Evolutionary conservation across 306 rosid genomes (phyloP).

Genomic region (Malus sylvestris): DNA sequence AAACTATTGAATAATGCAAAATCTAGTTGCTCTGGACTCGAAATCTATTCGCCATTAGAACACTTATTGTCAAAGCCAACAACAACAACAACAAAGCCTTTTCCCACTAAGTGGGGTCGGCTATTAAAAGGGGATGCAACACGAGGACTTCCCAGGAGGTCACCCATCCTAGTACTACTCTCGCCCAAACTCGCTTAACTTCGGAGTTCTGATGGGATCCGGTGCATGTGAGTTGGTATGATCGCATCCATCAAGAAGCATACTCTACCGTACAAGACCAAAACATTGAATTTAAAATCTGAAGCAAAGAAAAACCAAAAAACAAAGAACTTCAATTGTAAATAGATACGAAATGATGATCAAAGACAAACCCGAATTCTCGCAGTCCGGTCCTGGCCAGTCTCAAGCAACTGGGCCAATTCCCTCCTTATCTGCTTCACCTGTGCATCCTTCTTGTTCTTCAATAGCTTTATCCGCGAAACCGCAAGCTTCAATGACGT

Average conservation of each 20-base stretch:
- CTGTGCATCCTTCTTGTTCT: slow-evolving; percentile 72
- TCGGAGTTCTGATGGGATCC: no score
- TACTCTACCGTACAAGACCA: not conserved
- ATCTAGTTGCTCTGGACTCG: not conserved
- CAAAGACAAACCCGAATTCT: slow-evolving; percentile 53
- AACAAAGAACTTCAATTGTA: not conserved
- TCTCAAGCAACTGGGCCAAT: slow-evolving; percentile 69
- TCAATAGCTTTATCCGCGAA: slow-evolving; percentile 75
- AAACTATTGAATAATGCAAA: not conserved
- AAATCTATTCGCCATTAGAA: not conserved
- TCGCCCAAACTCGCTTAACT: no score
- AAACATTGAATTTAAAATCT: not conserved
- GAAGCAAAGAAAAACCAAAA: not conserved
- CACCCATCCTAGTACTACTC: no score
- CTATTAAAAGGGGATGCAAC: no score
- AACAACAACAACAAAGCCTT: no score
- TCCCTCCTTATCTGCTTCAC: slow-evolving; percentile 67
- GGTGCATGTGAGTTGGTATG: no score
- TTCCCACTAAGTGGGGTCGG: no score
- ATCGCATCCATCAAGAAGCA: not conserved
- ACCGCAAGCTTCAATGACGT: slow-evolving; percentile 77
- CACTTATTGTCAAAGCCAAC: not conserved
- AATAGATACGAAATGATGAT: not conserved
- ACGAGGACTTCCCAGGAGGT: no score
- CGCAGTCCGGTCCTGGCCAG: slow-evolving; percentile 81